Evolutionary conservation across 257 asterid genomes (phyloP), one percentile per base, ranked within the genome.

Genomic region (Cinchona pubescens): DNA sequence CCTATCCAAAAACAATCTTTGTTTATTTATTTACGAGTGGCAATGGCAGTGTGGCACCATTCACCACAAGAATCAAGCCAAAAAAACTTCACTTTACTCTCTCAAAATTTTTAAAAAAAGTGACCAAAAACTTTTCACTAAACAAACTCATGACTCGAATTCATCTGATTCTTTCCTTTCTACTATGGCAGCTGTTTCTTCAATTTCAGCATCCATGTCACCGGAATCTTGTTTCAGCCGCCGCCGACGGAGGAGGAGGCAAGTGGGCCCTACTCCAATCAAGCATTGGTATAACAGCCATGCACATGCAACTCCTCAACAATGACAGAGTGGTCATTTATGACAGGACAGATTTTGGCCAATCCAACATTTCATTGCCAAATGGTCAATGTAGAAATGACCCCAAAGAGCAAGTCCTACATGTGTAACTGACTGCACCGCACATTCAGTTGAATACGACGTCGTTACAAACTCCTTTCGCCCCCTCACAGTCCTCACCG

Each of bases 291-390:
- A 79, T 88, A 13, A 49, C 82, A 0, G 90, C 91, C 84, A 88
- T 86, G 91, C 91, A 88, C 86, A 86, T 88, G 85, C 91, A 85
- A 46, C 91, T 85, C 38, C 86, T 88, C 76, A 55, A 83, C 77
- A 85, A 78, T 61, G 91, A 88, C 64, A 80, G 70, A 16, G 89
- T 88, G 1, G 77, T 88, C 48, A 83, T 88, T n/a, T 86, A 56
- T 15, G 91, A 88, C 46, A 87, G 83, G 19, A 88, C 93, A 0
- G 88, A 86, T 74, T 85, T 79, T 27, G 91, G 91, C 0, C 46
- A 11, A 3, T 88, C 93, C 48, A 83, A 88, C 53, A 72, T 86
- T 62, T 78, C 86, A 3, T 56, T 88, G 9, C 87, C 91, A 0
- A 14, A 49, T 38, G 85, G 85, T 1, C 75, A 45, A 35, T 88